Base-by-base conservation (phyloP, 805 yeast species). In the Hanseniaspora hatyaiensis region DNA sequence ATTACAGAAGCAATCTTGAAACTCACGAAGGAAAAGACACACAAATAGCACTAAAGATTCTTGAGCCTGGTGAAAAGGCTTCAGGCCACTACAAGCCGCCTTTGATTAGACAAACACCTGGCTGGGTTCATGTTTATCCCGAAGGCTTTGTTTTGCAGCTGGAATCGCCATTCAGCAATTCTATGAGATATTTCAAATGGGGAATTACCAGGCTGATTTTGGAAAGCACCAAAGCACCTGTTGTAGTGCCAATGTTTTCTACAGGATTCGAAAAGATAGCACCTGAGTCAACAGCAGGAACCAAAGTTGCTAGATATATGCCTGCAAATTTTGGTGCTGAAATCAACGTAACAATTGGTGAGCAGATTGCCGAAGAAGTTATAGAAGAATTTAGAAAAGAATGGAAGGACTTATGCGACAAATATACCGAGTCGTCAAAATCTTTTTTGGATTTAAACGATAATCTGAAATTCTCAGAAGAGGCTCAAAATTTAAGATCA, bases 131-230 rank as follows among this genome's bases (percentile, higher is more conserved):
- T 60, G 77, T 87, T 3, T 89, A 85, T 63, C 98, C 98, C 0
- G 98, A 89, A 62, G 95, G 94, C 0, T 85, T 80, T 60, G 97
- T 89, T 4, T 73, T 89, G 46, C 98, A 92, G 61, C 61, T 84
- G 41, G 72, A 78, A 51, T 78, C 80, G 30, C 96, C 96, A 0
- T 78, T 76, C 59, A 70, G 73, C 42, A 82, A 85, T 54, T 86
- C 96, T 3, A 84, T 92, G 92, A 70, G 96, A 52, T 89, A 84
- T 63, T 89, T 92, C 70, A 81, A 84, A 59, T 89, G 97, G 97
- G 98, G 98, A 0, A 78, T 87, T 1, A 75, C 95, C 2, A 71
- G 98, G 54, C 60, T 88, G 54, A 71, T 92, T 4, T 64, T 92
- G 48, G 98, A 89, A 61, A 70, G 94, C 8, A 78, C 89, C 0